Evolutionary conservation across 768 basidiomycete genomes (phyloP).

Genomic region (Nidularia pulvinata): DNA sequence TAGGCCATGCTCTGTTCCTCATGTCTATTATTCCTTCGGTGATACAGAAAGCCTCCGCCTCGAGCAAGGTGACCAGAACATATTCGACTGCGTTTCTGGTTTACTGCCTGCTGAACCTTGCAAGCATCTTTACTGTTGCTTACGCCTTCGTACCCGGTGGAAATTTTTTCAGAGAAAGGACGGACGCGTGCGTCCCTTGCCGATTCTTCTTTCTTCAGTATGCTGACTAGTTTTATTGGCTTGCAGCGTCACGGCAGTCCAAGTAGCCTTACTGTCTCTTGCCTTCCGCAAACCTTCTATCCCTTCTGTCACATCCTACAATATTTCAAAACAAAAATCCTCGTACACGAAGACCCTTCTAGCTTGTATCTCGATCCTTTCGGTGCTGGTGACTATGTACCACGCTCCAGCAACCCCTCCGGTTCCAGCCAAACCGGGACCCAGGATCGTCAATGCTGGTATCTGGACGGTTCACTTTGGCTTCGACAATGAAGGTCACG

Average conservation of each 20-base stretch:
- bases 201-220: neutral
- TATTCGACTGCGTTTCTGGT: constrained; percentile 59
- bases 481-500: constrained; percentile 68
- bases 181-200: constrained; percentile 57
- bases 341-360: constrained; percentile 30
- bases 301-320: neutral
- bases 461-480: constrained; percentile 97
- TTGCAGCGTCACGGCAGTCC: constrained; percentile 50
- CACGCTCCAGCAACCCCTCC: constrained; percentile 49
- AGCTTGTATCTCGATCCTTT: constrained; percentile 37
- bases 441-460: constrained; percentile 74
- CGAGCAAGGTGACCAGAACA: constrained; percentile 40
- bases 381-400: constrained; percentile 54
- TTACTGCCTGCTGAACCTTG: constrained; percentile 62
- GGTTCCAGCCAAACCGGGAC: constrained; percentile 58
- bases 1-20: constrained; percentile 60
- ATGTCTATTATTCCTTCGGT: constrained; percentile 62
- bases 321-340: constrained; percentile 5
- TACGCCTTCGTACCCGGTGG: constrained; percentile 92
- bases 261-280: constrained; percentile 48
- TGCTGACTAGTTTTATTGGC: neutral
- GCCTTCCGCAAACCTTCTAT: constrained; percentile 41
- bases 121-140: constrained; percentile 82
- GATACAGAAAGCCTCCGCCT: constrained; percentile 43
- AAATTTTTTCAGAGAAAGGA: constrained; percentile 71